A percentile compares a stretch with the other conserved stretches of the same genome.
phyloP scores from a whole-genome alignment of 495 filamentous ascomycete species.

The Aspergillus panamensis region DNA sequence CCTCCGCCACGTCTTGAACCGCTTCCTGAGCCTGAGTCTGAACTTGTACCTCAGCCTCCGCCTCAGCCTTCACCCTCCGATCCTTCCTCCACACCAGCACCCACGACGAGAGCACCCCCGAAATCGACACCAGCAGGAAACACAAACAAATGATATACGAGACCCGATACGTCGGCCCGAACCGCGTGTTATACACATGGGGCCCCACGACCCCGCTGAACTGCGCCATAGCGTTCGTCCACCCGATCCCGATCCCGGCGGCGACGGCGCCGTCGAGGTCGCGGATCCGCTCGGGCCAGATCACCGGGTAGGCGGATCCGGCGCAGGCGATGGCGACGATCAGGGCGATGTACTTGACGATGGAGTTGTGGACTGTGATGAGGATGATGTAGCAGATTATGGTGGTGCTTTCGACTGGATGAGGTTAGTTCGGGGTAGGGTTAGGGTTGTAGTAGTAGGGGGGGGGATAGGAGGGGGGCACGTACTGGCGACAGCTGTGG shows the following conservation, averaged over 20 bases:
- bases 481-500: conserved; percentile 38
- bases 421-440: too few species aligned
- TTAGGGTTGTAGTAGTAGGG: not conserved
- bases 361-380: conserved; percentile 35
- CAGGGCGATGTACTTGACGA: conserved; percentile 39
- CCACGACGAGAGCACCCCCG: conserved; percentile 35
- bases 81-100: conserved; percentile 22
- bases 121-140: conserved; percentile 35
- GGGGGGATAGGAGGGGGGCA: not conserved
- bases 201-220: conserved; percentile 44
- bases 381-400: conserved; percentile 47
- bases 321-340: conserved; percentile 40
- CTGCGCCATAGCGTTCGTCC: conserved; percentile 46
- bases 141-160: conserved; percentile 39
- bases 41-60: not conserved
- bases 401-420: conserved; percentile 39
- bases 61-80: not conserved
- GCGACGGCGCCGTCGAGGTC: conserved; percentile 38
- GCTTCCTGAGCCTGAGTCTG: too few species aligned
- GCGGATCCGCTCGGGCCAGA: conserved; percentile 47
- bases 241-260: conserved; percentile 40
- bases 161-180: conserved; percentile 39
- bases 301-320: conserved; percentile 41
- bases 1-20: too few species aligned
- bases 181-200: conserved; percentile 38